Percentiles rank a stretch among this genome's conserved stretches.
Conservation (phyloP, 805 yeast species). For the Barnettozyma botsteinii region DNA sequence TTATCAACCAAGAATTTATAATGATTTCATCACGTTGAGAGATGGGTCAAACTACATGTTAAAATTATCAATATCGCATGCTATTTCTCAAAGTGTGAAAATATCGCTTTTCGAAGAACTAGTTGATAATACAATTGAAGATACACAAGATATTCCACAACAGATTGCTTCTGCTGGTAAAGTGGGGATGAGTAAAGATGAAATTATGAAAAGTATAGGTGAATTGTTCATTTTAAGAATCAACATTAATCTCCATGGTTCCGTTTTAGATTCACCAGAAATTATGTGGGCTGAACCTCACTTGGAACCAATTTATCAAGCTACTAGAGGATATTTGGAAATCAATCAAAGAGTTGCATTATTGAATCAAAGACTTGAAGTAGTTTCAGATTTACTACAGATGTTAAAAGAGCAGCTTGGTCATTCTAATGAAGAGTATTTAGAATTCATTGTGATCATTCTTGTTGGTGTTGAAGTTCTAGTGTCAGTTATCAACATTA, state of each 20-base stretch:
- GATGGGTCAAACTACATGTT: slow-evolving; percentile 89
- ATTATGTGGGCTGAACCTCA: slow-evolving; percentile 99
- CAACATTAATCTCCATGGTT: slow-evolving; percentile 77
- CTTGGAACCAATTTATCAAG: slow-evolving; percentile 94
- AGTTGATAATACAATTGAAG: slow-evolving; percentile 94
- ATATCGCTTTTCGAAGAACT: slow-evolving; percentile 93
- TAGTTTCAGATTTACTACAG: slow-evolving; percentile 84
- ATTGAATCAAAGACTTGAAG: slow-evolving; percentile 88
- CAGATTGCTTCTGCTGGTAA: slow-evolving; percentile 93
- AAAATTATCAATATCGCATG: slow-evolving; percentile 90
- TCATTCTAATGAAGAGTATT: slow-evolving; percentile 87
- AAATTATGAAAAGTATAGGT: slow-evolving; percentile 95
- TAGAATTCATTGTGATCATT: slow-evolving; percentile 86
- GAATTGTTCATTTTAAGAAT: slow-evolving; percentile 86
- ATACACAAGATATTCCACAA: slow-evolving; percentile 94
- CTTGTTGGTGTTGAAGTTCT: slow-evolving; percentile 89
- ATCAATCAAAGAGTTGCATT: slow-evolving; percentile 90
- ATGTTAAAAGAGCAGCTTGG: slow-evolving; percentile 97
- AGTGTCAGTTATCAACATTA: slow-evolving; percentile 78
- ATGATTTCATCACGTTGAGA: slow-evolving; percentile 88
- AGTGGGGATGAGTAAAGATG: slow-evolving; percentile 89
- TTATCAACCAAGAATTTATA: slow-evolving; percentile 92
- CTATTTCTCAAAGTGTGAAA: slow-evolving; percentile 92
- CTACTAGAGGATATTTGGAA: slow-evolving; percentile 91
- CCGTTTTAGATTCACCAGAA: slow-evolving; percentile 93